Evolutionary conservation across 345 rosid genomes (phyloP).

Genomic region (Triadica sebifera): DNA sequence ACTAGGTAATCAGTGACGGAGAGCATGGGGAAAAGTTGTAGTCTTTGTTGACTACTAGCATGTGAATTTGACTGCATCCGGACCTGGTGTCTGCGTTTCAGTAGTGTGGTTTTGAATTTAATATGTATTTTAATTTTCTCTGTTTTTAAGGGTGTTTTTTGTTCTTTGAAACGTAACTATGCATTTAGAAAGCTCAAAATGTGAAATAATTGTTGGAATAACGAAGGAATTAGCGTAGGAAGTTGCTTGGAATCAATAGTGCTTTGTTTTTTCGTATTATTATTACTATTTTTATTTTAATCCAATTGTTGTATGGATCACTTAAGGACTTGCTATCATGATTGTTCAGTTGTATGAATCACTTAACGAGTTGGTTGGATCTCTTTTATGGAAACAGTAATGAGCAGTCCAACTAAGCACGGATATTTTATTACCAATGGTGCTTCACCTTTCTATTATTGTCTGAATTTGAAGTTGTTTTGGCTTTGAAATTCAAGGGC

Average conservation of each 20-base stretch:
- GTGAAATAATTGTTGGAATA: no score
- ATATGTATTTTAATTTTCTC: not conserved
- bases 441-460: not conserved
- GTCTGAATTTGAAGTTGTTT: not conserved
- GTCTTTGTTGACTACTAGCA: not conserved
- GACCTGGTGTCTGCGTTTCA: not conserved
- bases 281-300: no score
- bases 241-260: no score
- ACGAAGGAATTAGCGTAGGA: no score
- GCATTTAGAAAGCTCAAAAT: no score
- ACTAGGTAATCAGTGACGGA: not conserved
- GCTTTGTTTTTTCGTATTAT: no score
- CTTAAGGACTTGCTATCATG: no score
- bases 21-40: not conserved
- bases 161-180: not conserved
- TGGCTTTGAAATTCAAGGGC: not conserved
- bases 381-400: not conserved
- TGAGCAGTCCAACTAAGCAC: constrained; percentile 4
- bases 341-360: no score
- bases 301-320: no score
- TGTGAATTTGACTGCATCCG: not conserved
- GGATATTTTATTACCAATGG: not conserved
- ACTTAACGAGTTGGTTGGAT: constrained; percentile 7
- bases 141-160: no score
- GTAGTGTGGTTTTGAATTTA: not conserved